These are phyloP conservation scores for Irpex sp. DNA, from an alignment of 1,284 basidiomycete species.

Conservation along the genomic window DNA sequence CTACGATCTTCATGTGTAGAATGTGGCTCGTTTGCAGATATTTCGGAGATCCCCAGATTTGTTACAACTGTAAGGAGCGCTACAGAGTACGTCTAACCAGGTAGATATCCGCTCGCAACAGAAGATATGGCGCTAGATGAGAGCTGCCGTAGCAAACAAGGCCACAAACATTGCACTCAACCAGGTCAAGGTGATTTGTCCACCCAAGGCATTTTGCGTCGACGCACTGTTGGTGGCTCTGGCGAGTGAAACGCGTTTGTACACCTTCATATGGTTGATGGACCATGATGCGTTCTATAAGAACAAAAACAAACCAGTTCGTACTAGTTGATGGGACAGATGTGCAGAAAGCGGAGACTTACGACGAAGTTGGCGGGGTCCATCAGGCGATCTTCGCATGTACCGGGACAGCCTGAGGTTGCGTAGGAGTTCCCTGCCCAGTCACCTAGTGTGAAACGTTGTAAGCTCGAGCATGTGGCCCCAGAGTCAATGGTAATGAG, in stretches of 20 bases:
- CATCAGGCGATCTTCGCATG: conserved; percentile 57
- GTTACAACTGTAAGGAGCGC: too few species aligned
- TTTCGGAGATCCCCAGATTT: too few species aligned
- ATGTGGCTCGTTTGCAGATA: too few species aligned
- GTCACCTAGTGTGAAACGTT: conserved; percentile 43
- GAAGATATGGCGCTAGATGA: too few species aligned
- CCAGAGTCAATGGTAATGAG: not conserved
- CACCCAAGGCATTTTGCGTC: not conserved
- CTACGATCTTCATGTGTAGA: too few species aligned
- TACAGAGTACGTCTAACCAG: too few species aligned
- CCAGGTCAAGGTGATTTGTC: not conserved
- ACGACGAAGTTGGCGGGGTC: conserved; percentile 67
- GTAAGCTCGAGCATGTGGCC: too few species aligned
- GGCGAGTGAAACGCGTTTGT: conserved; percentile 35
- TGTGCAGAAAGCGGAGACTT: conserved; percentile 19
- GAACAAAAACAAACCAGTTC: not conserved
- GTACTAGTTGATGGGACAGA: not conserved
- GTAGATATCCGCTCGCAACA: too few species aligned
- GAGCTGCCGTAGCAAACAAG: too few species aligned
- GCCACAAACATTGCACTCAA: not conserved
- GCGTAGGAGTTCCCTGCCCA: conserved; percentile 78
- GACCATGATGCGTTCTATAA: conserved; percentile 51
- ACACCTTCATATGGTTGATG: conserved; percentile 52
- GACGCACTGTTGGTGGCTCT: conserved; percentile 8
- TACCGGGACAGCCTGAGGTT: conserved; percentile 68